Evolutionary conservation across 805 yeast genomes (phyloP).

Genomic region (Saccharomycopsis fodiens): DNA sequence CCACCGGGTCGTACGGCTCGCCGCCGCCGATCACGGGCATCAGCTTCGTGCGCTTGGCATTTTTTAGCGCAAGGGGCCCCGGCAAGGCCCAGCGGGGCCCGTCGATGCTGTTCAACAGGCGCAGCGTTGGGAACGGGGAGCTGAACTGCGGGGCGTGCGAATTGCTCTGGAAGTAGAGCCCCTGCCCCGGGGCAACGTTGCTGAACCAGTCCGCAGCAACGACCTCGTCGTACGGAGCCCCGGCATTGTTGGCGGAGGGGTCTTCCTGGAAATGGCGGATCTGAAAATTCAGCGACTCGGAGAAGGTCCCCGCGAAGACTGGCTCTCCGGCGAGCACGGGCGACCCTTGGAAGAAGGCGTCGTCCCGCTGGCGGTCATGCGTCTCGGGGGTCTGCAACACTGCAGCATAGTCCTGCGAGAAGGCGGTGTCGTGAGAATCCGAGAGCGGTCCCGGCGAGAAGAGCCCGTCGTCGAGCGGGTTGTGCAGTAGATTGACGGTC

Average conservation of each 20-base stretch:
- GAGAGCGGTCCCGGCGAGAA: background rate
- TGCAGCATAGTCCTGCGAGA: background rate
- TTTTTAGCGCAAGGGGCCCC: background rate
- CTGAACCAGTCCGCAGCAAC: too few relatives aligned
- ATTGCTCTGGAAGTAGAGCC: background rate
- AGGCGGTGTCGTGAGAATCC: background rate
- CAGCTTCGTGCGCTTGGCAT: conserved; percentile 6
- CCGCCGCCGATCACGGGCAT: conserved; percentile 1
- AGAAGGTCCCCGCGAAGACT: background rate
- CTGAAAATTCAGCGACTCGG: background rate
- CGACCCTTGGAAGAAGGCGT: background rate
- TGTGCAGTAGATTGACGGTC: too few relatives aligned
- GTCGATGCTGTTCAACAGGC: background rate
- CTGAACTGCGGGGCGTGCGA: background rate
- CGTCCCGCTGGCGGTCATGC: background rate
- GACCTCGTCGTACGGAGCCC: too few relatives aligned
- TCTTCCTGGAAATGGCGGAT: background rate
- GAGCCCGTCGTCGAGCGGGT: background rate
- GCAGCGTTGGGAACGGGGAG: background rate
- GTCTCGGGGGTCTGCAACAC: background rate
- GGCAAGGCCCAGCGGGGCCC: background rate
- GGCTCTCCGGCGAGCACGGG: background rate
- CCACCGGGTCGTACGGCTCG: background rate
- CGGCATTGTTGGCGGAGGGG: background rate
- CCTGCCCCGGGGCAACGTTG: background rate